Evolutionary conservation across 495 filamentous ascomycete genomes (phyloP), one percentile per base, ranked within the genome.

Genomic region (Ramalina peruviana): DNA sequence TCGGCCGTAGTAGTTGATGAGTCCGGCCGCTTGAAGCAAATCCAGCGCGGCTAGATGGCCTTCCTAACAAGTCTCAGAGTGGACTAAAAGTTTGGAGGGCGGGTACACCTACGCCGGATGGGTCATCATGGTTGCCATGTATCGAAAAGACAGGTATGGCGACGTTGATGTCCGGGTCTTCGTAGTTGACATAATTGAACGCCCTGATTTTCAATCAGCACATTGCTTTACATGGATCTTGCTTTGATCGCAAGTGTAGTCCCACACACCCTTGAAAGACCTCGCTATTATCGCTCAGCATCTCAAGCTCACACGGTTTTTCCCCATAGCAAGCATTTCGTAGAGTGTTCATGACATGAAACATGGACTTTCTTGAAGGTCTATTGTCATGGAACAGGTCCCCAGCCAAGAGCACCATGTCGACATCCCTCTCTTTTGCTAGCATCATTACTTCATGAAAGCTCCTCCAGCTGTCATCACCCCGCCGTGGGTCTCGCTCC

Each of bases 321-420:
- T 90, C 85, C 20, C 92, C 92, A 16, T 90, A 80, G 57, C 93
- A 97, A 65, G 94, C 90, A 76, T 87, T 82, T 17, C 92, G 79
- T 26, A 99, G 72, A 0, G 83, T 88, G 39, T 87, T 79, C 86
- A 96, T 97, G 46, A 96, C 92, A 54, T 97, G 83, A 61, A 93
- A 97, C 84, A 99, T 87, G 33, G 88, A 75, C 58, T 94, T 93
- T 40, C 93, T 75, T n/a, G 86, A 94, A 5, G 92, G 92, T 61
- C 94, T 94, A 59, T 99, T 99, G 54, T 99, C 92, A 62, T 99
- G 92, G 66, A 99, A 99, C 2, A 99, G 74, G 60, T 99, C 92
- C 23, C 92, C 92, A 7, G 80, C 90, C 17, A 97, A 75, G 11
- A 99, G 73, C 6, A 99, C 82, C 93, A 97, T 96, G 66, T 99